These are phyloP conservation scores for Kodamaea kakaduensis DNA, from an alignment of 805 yeast genomes.

Conservation along the genomic window DNA sequence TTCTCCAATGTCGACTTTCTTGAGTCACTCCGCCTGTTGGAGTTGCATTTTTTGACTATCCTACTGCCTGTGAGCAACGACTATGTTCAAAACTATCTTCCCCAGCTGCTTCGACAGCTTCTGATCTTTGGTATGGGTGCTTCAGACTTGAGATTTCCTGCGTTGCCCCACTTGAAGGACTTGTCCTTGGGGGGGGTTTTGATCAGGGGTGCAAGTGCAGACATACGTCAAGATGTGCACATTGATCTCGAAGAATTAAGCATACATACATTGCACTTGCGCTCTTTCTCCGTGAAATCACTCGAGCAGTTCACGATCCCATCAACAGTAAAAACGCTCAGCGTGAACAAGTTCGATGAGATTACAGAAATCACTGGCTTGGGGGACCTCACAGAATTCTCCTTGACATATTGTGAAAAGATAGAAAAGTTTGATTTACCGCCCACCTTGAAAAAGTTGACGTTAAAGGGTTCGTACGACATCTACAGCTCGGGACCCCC, in stretches of 20 bases:
- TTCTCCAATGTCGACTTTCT: too few species aligned
- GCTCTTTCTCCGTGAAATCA: background rate
- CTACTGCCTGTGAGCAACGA: background rate
- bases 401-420: background rate
- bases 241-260: background rate
- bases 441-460: background rate
- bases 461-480: too few species aligned
- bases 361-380: background rate
- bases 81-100: too few species aligned
- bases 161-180: background rate
- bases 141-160: too few species aligned
- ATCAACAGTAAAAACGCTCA: background rate
- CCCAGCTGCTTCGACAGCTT: background rate
- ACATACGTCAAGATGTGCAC: background rate
- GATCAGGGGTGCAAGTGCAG: too few species aligned
- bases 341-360: background rate
- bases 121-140: too few species aligned
- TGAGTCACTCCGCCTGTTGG: too few species aligned
- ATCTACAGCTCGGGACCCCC: too few species aligned
- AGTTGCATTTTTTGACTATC: too few species aligned
- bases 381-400: background rate
- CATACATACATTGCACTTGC: background rate
- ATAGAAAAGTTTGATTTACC: background rate
- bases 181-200: too few species aligned
- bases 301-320: background rate